Evolutionary conservation across 352 stramenopile species (phyloP).

Genomic region (Phytophthora boehmeriae): DNA sequence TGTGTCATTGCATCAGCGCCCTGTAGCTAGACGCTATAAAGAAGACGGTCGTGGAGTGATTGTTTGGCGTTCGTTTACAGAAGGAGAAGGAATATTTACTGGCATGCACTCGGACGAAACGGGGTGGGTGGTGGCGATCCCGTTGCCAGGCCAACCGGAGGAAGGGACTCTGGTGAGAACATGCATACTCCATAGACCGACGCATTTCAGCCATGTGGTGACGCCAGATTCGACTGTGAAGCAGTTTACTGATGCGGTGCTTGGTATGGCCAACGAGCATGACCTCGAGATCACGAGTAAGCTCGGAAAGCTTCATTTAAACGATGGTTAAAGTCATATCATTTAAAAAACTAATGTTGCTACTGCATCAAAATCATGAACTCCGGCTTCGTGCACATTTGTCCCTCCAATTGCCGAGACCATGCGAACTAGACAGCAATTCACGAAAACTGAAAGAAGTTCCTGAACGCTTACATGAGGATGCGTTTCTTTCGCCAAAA

Average conservation of each 20-base stretch:
- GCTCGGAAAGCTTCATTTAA: slow-evolving; percentile 2
- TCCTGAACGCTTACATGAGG: no score
- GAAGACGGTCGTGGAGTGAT: slow-evolving; percentile 50
- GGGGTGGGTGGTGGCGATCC: slow-evolving; percentile 1
- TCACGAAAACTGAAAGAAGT: no score
- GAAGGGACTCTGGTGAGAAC: slow-evolving; percentile 3
- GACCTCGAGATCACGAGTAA: background rate
- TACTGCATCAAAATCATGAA: no score
- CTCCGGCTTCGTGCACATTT: no score
- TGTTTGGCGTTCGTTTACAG: slow-evolving; percentile 46
- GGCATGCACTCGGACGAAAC: slow-evolving; percentile 11
- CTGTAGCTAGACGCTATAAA: slow-evolving; percentile 41
- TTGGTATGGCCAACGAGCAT: background rate
- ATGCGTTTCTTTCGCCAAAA: no score
- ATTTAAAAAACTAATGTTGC: no score
- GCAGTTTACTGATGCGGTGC: slow-evolving; percentile 10
- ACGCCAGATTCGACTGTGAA: background rate
- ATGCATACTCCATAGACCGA: slow-evolving; percentile 4
- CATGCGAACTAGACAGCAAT: no score
- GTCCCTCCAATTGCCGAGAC: no score
- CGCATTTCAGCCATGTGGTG: slow-evolving; percentile 1
- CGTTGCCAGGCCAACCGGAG: background rate
- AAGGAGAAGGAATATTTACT: slow-evolving; percentile 20
- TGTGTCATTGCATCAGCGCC: slow-evolving; percentile 5
- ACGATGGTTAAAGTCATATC: background rate